Conservation (phyloP, 441 rosid species). For the Gossypium davidsonii region DNA sequence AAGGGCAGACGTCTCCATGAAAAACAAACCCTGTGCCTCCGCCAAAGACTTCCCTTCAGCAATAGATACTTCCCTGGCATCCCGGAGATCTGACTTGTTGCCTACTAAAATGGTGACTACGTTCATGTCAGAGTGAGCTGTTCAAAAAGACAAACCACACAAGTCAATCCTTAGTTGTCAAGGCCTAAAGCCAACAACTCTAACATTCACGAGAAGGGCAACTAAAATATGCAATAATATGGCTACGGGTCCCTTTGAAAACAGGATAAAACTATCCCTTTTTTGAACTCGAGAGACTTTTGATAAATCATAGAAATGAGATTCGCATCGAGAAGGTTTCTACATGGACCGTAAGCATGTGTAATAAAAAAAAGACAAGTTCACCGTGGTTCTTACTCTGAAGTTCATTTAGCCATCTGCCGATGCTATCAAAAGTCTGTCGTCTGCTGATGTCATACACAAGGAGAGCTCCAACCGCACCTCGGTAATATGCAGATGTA, state of each 20-base stretch:
- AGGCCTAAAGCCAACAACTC: not conserved
- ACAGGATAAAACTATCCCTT: not conserved
- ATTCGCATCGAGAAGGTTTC: not conserved
- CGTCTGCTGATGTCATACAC: conserved; percentile 67
- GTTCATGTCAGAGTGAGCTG: conserved; percentile 80
- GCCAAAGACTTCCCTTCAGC: conserved; percentile 63
- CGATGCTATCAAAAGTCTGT: conserved; percentile 63
- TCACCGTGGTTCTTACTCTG: conserved; percentile 46
- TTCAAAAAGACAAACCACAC: conserved; percentile 19
- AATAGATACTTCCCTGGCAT: conserved; percentile 59
- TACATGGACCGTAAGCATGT: not conserved
- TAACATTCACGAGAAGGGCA: not conserved
- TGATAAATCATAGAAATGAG: not conserved
- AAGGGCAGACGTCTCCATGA: conserved; percentile 70
- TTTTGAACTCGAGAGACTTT: not conserved
- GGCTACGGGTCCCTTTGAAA: not conserved
- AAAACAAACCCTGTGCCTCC: conserved; percentile 60
- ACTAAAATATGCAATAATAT: not conserved
- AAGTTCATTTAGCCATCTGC: conserved; percentile 77
- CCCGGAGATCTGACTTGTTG: conserved; percentile 67
- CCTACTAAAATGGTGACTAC: conserved; percentile 68
- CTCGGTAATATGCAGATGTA: conserved; percentile 68
- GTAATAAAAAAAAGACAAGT: not conserved
- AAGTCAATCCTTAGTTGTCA: conserved; percentile 8
- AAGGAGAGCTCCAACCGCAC: conserved; percentile 74